phyloP scores from a whole-genome alignment of 169 alveolate species.

The Cryptosporidium baileyi region DNA sequence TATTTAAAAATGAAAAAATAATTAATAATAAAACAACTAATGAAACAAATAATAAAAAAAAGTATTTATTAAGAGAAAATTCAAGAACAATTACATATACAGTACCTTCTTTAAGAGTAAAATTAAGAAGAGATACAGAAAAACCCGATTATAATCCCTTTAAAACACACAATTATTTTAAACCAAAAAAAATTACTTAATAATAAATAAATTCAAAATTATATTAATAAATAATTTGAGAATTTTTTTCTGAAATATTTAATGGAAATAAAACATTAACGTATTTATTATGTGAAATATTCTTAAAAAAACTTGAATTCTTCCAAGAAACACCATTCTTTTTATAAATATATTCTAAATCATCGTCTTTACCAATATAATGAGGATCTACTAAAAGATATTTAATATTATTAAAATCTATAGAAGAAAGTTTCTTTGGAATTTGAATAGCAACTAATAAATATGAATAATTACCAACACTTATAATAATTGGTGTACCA shows the following conservation, averaged over 20 bases:
- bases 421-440: constrained; percentile 61
- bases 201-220: neutral
- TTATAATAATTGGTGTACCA: constrained; percentile 76
- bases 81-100: constrained; percentile 47
- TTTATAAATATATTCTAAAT: constrained; percentile 64
- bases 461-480: constrained; percentile 78
- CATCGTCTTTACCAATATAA: constrained; percentile 76
- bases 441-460: constrained; percentile 76
- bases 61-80: constrained; percentile 46
- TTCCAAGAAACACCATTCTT: constrained; percentile 79
- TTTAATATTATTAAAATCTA: constrained; percentile 69
- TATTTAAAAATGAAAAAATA: neutral
- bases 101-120: constrained; percentile 64
- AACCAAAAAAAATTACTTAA: constrained; percentile 8
- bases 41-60: neutral
- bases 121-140: constrained; percentile 67
- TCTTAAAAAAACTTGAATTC: constrained; percentile 73
- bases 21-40: neutral
- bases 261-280: constrained; percentile 76
- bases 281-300: constrained; percentile 75
- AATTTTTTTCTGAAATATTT: constrained; percentile 71
- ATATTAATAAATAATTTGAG: constrained; percentile 22
- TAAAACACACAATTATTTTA: constrained; percentile 59
- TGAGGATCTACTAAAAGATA: constrained; percentile 81
- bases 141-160: constrained; percentile 65